Evolutionary conservation across 768 basidiomycete genomes (phyloP), one percentile per base, ranked within the genome.

Genomic region (Solioccasus polychromus): DNA sequence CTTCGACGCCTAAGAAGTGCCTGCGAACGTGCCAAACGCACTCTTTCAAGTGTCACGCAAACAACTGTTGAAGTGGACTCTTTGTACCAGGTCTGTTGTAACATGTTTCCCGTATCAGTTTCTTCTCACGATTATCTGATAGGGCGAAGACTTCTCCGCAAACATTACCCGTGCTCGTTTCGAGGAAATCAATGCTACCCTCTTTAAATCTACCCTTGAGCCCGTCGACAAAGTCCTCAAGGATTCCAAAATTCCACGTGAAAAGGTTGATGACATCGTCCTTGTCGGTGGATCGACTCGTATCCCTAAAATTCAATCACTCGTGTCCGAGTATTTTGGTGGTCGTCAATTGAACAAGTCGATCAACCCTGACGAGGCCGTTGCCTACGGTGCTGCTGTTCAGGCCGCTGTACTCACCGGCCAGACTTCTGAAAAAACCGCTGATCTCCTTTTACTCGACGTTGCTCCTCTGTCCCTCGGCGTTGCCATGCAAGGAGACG

Each of bases 401-500:
- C 96, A 99, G 74, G 96, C 96, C 50, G 96, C 96, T 47, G 89
- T 99, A 64, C 90, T 99, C 53, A 96, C 96, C 57, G 93, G 93
- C 48, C 93, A 97, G 70, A 97, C 94, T 39, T 97, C 93, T 28
- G 96, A 99, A 58, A 95, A 98, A 78, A 99, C 96, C 48, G 88
- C 92, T 70, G 95, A 98, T 67, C 86, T 99, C 57, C 84, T 99
- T 62, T 83, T 99, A 59, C 92, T 99, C 61, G 96, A 99, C 73
- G 95, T 99, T 54, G 88, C 96, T 53, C 95, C 96, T 55, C 80
- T 99, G 48, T 97, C 94, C 52, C 88, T 99, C 61, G 95, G 95
- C 85, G 96, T 99, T 58, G 96, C 96, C 70, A 99, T 99, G 96
- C 96, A 99, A 71, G 96, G 96, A 64, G 96, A 99, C 68, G 91